Conservation (phyloP, 768 basidiomycete genomes). For the Lentinula aciculospora region DNA sequence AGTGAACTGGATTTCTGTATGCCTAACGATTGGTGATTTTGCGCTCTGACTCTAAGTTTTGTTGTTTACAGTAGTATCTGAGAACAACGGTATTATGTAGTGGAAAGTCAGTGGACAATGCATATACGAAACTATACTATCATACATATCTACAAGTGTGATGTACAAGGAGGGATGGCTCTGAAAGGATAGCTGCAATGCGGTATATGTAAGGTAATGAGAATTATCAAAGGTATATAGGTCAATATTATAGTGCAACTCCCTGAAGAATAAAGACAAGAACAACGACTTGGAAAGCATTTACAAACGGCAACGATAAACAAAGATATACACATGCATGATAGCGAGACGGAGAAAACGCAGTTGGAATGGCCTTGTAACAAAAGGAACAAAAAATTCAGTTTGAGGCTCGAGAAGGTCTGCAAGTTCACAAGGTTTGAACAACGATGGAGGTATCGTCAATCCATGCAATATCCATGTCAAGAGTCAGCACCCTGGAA, state of each 20-base stretch:
- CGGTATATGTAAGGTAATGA: neutral
- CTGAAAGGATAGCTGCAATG: neutral
- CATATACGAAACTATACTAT: neutral
- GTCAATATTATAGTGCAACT: neutral
- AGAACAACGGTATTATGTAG: no score
- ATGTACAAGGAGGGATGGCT: neutral
- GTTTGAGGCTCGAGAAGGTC: neutral
- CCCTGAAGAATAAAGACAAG: neutral
- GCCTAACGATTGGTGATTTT: no score
- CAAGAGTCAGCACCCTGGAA: slow-evolving; percentile 55
- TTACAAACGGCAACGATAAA: neutral
- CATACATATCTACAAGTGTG: neutral
- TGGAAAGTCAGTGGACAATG: neutral
- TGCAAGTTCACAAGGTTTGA: neutral
- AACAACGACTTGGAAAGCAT: neutral
- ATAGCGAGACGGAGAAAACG: neutral
- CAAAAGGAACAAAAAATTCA: neutral
- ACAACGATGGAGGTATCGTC: slow-evolving; percentile 60
- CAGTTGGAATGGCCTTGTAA: neutral
- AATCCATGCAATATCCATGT: slow-evolving; percentile 60
- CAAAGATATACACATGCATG: neutral
- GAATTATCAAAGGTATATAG: neutral
- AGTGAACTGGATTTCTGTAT: no score
- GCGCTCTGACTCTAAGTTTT: no score
- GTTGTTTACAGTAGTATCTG: no score